Evolutionary conservation across 1,284 basidiomycete species (phyloP), one percentile per base, ranked within the genome.

Genomic region (Neonothopanus nambi): DNA sequence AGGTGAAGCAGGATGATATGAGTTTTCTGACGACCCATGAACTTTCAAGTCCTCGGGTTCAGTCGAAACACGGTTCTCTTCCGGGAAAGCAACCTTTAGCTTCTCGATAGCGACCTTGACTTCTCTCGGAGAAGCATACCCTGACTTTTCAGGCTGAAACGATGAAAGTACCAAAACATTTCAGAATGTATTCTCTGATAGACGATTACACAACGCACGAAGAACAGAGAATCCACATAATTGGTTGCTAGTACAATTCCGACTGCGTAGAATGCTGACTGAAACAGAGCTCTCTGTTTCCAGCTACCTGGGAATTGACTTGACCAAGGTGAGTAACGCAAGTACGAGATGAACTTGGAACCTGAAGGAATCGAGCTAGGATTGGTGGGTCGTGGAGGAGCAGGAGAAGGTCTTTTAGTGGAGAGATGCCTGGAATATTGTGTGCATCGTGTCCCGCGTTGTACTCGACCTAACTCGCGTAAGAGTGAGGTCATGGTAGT

Each of bases 11-110:
- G 84, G 80, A 62, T 84, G 84, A 61, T 88, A 87, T 1, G 85
- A 84, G 59, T 87, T 82, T 56, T 82, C 80, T 0, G 86, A 87
- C 28, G 79, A 85, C 3, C 87, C 87, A 55, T 86, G 77, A 24
- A 73, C 73, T 50, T 72, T 68, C 46, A 88, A 66, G 8, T 72
- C 67, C 24, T 78, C 71, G 7, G 73, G 68, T 57, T 82, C 77
- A 2, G 81, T 84, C 40, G 71, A 70, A 23, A 87, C 78, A 13
- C 69, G 63, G 23, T 73, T 67, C 39, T 71, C 62, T 15, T 66
- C 72, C 0, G 82, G 74, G 53, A 89, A 73, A 4, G 71, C 70
- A 11, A 64, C 59, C 12, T 69, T 74, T 23, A 89, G 71, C 57
- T 85, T 80, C 23, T 70, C 63, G 33, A 88, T 85, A 5, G 84